Evolutionary conservation across 2,329 filamentous ascomycete genomes (phyloP).

Genomic region (Phialophora verrucosa): DNA sequence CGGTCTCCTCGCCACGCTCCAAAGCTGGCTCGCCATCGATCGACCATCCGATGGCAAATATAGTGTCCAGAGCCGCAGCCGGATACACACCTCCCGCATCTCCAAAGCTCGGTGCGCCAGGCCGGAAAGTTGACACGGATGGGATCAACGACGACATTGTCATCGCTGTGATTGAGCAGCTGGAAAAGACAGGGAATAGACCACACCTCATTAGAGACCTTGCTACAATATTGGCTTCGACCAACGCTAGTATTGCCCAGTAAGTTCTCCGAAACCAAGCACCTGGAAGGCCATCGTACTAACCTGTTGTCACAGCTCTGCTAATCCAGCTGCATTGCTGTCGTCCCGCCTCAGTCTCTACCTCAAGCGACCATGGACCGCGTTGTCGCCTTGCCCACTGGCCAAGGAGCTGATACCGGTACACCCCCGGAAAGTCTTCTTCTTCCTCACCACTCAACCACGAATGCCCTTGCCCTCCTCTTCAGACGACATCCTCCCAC

Average conservation of each 20-base stretch:
- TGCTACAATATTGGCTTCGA: slow-evolving; percentile 75
- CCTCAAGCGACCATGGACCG: slow-evolving; percentile 84
- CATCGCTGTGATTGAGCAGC: slow-evolving; percentile 82
- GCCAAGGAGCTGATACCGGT: slow-evolving; percentile 91
- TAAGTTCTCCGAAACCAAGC: slow-evolving; percentile 58
- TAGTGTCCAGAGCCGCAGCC: slow-evolving; percentile 43
- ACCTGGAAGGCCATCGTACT: slow-evolving; percentile 31
- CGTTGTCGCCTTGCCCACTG: slow-evolving; percentile 79
- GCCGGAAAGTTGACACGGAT: slow-evolving; percentile 73
- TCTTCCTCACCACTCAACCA: slow-evolving; percentile 88
- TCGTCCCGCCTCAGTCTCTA: slow-evolving; percentile 89
- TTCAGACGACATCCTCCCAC: slow-evolving; percentile 57
- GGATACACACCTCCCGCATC: slow-evolving; percentile 82
- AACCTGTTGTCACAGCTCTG: slow-evolving; percentile 70
- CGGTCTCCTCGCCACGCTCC: slow-evolving; percentile 44
- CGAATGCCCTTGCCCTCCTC: slow-evolving; percentile 79
- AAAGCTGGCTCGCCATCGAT: slow-evolving; percentile 52
- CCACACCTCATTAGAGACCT: slow-evolving; percentile 96
- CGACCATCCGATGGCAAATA: slow-evolving; percentile 42
- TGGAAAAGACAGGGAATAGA: slow-evolving; percentile 87
- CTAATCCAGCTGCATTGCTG: slow-evolving; percentile 93
- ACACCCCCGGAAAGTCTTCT: slow-evolving; percentile 94
- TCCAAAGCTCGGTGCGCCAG: slow-evolving; percentile 56
- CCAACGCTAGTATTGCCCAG: slow-evolving; percentile 87
- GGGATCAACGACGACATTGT: slow-evolving; percentile 95